Base-by-base conservation (phyloP, 2,329 filamentous ascomycete genomes). In the Diaporthe ilicicola region DNA sequence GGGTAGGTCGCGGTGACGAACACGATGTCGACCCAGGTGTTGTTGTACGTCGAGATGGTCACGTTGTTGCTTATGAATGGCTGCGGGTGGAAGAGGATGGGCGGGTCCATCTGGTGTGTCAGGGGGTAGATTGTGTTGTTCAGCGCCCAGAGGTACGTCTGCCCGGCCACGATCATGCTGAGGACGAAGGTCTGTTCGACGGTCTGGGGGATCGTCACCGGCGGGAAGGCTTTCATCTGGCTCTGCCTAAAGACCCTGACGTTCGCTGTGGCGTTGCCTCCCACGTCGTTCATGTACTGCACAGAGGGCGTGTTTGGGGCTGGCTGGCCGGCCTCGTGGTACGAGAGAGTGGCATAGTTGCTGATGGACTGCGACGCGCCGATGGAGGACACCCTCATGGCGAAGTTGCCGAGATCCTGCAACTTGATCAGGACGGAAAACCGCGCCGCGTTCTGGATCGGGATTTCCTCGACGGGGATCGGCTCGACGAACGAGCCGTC, bases 21-120 rank as follows among this genome's bases (percentile, higher is more conserved):
- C 73, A 90, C 81, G n/a, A 89, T 75, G 75, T 90, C 88, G 10
- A 90, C 80, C 88, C 88, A 90, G 2, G 84, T 82, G 73, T 80
- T 78, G 70, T 85, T 82, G 29, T 74, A 75, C 9, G 86, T 88
- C 7, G 80, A 79, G 70, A 88, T 82, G 22, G 85, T 87, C 46
- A 87, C 79, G 71, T 89, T 85, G 70, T 83, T 80, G 10, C 78
- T 70, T 0, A 74, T 67, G 12, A 75, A 70, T 0, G 78, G 75
- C 15, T 79, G 73, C 4, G 84, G 82, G 54, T 83, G 75, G 75
- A 87, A 87, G 1, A 90, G 81, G 0, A 87, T 77, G 1, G 88
- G 87, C 4, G 73, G 68, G 29, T 74, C 72, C 32, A 75, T 73
- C 72, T 84, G 81, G 37, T 86, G 76, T 34, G 79, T 73, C 48